Base-by-base conservation (phyloP, 1,284 basidiomycete species). In the Naganishia cerealis region DNA sequence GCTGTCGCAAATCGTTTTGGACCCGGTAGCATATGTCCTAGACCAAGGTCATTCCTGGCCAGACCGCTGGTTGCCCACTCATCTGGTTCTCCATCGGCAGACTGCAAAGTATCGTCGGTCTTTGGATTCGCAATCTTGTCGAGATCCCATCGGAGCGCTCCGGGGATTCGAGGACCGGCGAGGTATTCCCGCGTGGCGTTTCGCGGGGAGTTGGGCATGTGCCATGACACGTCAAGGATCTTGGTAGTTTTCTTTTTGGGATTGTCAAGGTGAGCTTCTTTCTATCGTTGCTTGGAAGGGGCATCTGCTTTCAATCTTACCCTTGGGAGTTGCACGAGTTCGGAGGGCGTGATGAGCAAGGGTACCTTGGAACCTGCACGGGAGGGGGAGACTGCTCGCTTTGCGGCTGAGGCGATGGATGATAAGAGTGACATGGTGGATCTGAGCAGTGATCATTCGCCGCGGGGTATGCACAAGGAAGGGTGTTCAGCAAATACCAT, bases 21-120 rank as follows among this genome's bases (percentile, higher is more conserved):
- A 21, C 83, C 81, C 4, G 95, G 95, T 85, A 98, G 88, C 94
- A 98, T 98, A 81, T 98, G 94, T 74, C 90, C 90, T 21, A 98
- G 82, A 15, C 89, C 89, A 5, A 93, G 83, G 9, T 56, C 54
- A 42, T 69, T 69, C 29, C 86, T 1, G 89, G 91, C 88, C 29
- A 69, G 55, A 40, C 69, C 69, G 18, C 69, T 70, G 48, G n/a
- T 6, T 24, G 10, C 36, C 48, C 42, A 65, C 55, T 57, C 50
- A 36, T 67, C 65, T 6, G 65, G 36, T 21, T 57, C 55, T 10
- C 56, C 40, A 8, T 36, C 33, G 21, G 39, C 8, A 21, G 61
- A 12, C n/a, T 9, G 16, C 18, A 29, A 36, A 50, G 46, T 24
- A 50, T 50, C 21, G 16, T 48, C 57, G 9, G 38, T 73, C 57